Base-by-base conservation (phyloP, 179 eudicot species). In the Spergularia azorica region DNA sequence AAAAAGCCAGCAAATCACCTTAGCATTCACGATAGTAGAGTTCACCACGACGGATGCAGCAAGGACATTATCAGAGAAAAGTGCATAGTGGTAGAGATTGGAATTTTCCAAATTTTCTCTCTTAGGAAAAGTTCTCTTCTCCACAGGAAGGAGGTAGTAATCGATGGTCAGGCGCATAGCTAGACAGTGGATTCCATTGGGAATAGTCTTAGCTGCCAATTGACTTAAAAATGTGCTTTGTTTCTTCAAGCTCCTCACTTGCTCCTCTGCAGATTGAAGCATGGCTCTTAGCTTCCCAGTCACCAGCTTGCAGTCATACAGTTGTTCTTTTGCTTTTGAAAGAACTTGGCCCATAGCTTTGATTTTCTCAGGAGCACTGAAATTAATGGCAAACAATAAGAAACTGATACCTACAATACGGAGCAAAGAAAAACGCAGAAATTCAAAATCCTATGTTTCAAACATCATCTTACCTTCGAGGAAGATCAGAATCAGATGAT, bases 1-100 rank as follows among this genome's bases (percentile, higher is more conserved):
- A 7, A 55, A 60, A 39, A 26, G 62, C 10, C 63, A 62, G 60
- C 20, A 9, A 70, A 7, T 81, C 55, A 94, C 98, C 96, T 92
- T 92, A 52, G 97, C 96, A 84, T 92, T 88, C 81, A 68, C 41
- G 72, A 94, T 77, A 62, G 97, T 84, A 51, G 98, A 94, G 82
- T 92, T 94, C 75, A 94, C 98, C 62, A 94, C 98, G 12, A 94
- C 98, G 8, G 97, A 89, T 67, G 97, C 94, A 71, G 98, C 98
- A 71, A 94, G 84, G 48, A 92, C 97, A 82, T 94, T 94, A 76
- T 92, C 98, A 67, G 98, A 94, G 84, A 94, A 94, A 73, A 94
- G 90, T 12, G 98, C 98, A 86, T 94, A 94, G 80, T 94, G 98
- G 78, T 84, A 88, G 16, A 94, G 90, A 20, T 74, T 72, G 17